Base-by-base conservation (phyloP, 169 alveolate genomes). In the Cryptosporidium ryanae region DNA sequence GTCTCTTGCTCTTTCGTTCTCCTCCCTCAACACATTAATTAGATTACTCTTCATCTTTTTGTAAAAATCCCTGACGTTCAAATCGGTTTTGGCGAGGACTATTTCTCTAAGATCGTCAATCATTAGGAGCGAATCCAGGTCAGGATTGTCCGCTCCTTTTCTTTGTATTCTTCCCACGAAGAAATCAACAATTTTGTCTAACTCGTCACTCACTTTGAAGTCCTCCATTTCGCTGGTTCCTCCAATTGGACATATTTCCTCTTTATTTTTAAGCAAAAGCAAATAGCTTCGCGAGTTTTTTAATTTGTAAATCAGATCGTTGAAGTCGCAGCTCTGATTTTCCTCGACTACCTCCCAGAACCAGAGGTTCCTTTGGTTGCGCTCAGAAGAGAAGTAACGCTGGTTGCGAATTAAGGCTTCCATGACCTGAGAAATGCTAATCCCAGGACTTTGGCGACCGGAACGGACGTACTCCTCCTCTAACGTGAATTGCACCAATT, bases 191-290 rank as follows among this genome's bases (percentile, higher is more conserved):
- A 76, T 31, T 44, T 46, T 46, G 21, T 59, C 46, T 32, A 76
- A 34, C 44, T 27, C 63, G 23, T 59, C 64, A 25, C 38, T 48
- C 3, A 76, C 13, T 29, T 57, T 17, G 15, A n/a, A 12, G 7
- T 21, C 54, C 23, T 23, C 4, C 0, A 32, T 46, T 13, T 59
- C 32, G 13, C 27, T 18, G 25, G 17, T 0, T 43, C 5, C 18
- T 18, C 27, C 38, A 12, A 55, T 18, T 27, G 87, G 87, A 61
- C 87, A 76, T 54, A 76, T 15, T 32, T 61, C 25, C 15, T 43
- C 50, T 5, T 18, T 15, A 54, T 18, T 18, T 13, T 55, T 25
- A 34, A 76, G 43, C 2, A 61, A 27, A 13, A 76, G 49, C 43
- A 76, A 61, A 61, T 44, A 18, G 15, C 38, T 76, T 3, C 12